phyloP scores from a whole-genome alignment of 257 asterid genomes.

The Ilex aquifolium region DNA sequence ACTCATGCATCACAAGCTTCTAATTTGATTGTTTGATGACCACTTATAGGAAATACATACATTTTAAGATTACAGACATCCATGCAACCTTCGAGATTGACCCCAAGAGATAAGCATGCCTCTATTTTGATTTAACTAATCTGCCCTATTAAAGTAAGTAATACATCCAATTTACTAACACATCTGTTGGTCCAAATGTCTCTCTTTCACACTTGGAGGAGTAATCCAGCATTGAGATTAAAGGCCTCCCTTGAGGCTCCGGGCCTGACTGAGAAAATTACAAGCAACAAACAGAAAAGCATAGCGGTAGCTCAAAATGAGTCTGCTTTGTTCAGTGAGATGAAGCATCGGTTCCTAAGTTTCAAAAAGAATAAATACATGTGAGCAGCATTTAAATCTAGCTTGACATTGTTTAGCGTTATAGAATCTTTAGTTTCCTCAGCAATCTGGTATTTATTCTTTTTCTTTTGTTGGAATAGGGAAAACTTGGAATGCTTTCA shows the following conservation, averaged over 20 bases:
- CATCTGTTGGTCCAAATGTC: conserved; percentile 13
- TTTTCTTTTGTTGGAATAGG: conserved; percentile 33
- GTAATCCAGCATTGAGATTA: conserved; percentile 37
- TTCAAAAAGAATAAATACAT: conserved; percentile 75
- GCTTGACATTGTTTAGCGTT: background rate
- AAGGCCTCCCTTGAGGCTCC: conserved; percentile 48
- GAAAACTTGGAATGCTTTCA: conserved; percentile 56
- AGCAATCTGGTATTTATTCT: background rate
- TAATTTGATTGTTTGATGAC: conserved; percentile 31
- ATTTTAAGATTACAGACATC: conserved; percentile 44
- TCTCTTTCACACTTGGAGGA: conserved; percentile 27
- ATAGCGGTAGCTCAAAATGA: conserved; percentile 24
- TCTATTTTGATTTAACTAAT: conserved; percentile 16
- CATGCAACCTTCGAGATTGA: conserved; percentile 43
- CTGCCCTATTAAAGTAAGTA: conserved; percentile 2
- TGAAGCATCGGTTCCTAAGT: conserved; percentile 69
- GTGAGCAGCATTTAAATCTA: conserved; percentile 37
- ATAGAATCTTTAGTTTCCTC: no score
- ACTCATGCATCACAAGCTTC: conserved; percentile 21
- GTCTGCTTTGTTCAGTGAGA: conserved; percentile 49
- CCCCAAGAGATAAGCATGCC: conserved; percentile 49
- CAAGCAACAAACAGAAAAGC: conserved; percentile 30
- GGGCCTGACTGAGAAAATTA: conserved; percentile 38
- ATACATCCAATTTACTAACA: conserved; percentile 11
- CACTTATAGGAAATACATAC: conserved; percentile 40